Conservation (phyloP, 768 basidiomycete genomes). For the Rhodotorula graminis region DNA sequence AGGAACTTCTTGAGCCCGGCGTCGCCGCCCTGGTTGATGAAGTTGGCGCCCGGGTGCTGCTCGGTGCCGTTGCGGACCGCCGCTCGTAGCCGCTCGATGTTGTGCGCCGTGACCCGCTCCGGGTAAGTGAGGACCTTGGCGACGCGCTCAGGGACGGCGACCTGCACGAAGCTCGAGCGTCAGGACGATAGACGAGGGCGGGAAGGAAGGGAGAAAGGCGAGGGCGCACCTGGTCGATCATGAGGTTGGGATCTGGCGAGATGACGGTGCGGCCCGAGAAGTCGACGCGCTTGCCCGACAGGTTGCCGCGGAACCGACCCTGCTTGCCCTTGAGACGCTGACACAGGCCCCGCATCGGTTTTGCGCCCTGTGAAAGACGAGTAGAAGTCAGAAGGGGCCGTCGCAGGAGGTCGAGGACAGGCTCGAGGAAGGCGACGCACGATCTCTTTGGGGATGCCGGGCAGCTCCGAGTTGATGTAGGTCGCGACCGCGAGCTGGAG, state of each 20-base stretch:
- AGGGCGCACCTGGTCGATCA: slow-evolving; percentile 70
- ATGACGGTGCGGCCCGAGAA: slow-evolving; percentile 98
- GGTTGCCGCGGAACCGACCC: slow-evolving; percentile 94
- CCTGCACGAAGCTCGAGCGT: slow-evolving; percentile 38
- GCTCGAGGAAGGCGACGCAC: slow-evolving; percentile 4
- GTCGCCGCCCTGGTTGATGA: slow-evolving; percentile 72
- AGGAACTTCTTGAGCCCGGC: slow-evolving; percentile 74
- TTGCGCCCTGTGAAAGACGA: slow-evolving; percentile 56
- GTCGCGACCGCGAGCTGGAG: slow-evolving; percentile 89
- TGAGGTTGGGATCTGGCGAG: slow-evolving; percentile 96
- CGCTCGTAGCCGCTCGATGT: slow-evolving; percentile 67
- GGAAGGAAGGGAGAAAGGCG: neutral
- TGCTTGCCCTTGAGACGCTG: slow-evolving; percentile 98
- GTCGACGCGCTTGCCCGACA: slow-evolving; percentile 98
- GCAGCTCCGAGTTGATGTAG: slow-evolving; percentile 96
- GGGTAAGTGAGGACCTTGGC: slow-evolving; percentile 94
- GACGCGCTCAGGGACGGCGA: slow-evolving; percentile 92
- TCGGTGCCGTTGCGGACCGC: slow-evolving; percentile 85
- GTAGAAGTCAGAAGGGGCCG: neutral
- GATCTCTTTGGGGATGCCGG: slow-evolving; percentile 61
- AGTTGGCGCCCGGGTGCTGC: slow-evolving; percentile 91
- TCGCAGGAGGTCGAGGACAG: neutral
- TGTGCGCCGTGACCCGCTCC: slow-evolving; percentile 86
- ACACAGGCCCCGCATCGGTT: slow-evolving; percentile 94
- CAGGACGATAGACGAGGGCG: too few species aligned